A percentile compares a stretch with the other conserved stretches of the same genome.
Conservation (phyloP, 192 early-diverging fungal species). For the Coemansia sp. region DNA sequence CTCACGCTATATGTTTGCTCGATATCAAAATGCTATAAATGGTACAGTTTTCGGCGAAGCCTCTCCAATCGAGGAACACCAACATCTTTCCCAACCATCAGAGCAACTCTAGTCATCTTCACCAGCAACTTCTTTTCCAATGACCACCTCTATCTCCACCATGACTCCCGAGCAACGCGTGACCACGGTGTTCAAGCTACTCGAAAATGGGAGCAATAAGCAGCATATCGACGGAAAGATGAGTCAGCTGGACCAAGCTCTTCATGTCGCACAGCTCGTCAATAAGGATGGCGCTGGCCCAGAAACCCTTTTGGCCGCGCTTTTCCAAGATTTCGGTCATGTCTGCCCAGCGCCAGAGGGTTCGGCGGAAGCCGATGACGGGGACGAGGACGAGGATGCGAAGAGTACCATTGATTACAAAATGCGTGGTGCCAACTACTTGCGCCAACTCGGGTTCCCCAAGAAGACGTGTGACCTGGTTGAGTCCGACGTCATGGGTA, state of each 20-base stretch:
- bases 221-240: conserved; percentile 61
- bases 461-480: conserved; percentile 57
- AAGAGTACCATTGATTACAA: no score
- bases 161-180: conserved; percentile 14
- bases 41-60: no score
- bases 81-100: neutral
- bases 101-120: neutral
- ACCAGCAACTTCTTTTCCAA: neutral
- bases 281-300: conserved; percentile 48
- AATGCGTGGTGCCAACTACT: conserved; percentile 18
- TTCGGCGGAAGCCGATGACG: no score
- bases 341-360: no score
- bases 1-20: no score
- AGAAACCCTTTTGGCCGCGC: conserved; percentile 57
- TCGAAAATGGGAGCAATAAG: conserved; percentile 55
- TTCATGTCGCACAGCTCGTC: conserved; percentile 58
- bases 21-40: no score
- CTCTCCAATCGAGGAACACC: neutral
- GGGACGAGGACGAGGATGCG: no score
- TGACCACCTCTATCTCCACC: neutral
- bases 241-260: conserved; percentile 60
- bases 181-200: conserved; percentile 50
- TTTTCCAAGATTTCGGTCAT: conserved; percentile 19
- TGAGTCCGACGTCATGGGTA: conserved; percentile 56
- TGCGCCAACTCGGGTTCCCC: conserved; percentile 60